Conservation (phyloP, 1,284 basidiomycete genomes). For the Pseudozyma pruni region DNA sequence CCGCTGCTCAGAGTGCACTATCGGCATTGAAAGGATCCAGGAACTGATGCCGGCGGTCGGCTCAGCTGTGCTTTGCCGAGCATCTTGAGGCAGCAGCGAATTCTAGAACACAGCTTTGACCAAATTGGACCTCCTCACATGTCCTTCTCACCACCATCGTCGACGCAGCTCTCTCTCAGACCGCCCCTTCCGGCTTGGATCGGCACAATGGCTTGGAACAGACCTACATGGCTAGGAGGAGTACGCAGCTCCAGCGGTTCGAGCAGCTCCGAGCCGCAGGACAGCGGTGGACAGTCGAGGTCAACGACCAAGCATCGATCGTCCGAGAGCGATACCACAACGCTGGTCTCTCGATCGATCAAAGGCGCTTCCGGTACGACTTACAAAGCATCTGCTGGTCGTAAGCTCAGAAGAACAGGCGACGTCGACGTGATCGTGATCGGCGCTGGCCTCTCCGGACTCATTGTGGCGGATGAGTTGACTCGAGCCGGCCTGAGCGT, state of each 20-base stretch:
- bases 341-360: slow-evolving; percentile 1
- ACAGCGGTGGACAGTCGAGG: slow-evolving; percentile 1
- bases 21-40: too few species aligned
- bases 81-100: too few species aligned
- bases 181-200: background rate
- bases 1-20: too few species aligned
- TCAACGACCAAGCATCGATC: background rate
- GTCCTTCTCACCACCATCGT: background rate
- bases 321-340: slow-evolving; percentile 14
- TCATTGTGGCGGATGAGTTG: slow-evolving; percentile 70
- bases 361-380: background rate
- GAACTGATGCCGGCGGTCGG: background rate
- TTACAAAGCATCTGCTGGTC: background rate
- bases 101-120: too few species aligned
- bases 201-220: slow-evolving; percentile 18
- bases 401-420: slow-evolving; percentile 17
- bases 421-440: slow-evolving; percentile 69
- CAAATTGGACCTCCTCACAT: background rate
- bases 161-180: background rate
- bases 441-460: slow-evolving; percentile 70
- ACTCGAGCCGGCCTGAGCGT: slow-evolving; percentile 67
- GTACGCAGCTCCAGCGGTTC: background rate
- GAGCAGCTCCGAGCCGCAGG: slow-evolving; percentile 4
- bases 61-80: too few species aligned
- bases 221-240: slow-evolving; percentile 19